phyloP scores from a whole-genome alignment of 1,139 yeast species.

The Yamadazyma sp. region DNA sequence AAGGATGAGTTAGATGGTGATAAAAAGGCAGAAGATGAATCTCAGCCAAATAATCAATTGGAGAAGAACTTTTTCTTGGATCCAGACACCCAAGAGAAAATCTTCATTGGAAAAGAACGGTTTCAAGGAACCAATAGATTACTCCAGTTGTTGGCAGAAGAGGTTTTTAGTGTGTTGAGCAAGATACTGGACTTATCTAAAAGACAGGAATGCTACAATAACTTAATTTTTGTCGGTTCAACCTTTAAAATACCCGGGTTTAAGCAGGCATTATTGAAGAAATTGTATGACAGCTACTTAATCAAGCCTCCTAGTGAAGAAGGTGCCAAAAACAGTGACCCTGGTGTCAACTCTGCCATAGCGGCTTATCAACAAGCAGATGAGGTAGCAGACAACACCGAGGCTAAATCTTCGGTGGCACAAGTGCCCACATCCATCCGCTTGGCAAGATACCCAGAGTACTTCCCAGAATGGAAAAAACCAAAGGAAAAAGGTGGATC shows the following conservation, averaged over 20 bases:
- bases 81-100: constrained; percentile 46
- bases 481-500: constrained; percentile 57
- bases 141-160: constrained; percentile 52
- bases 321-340: constrained; percentile 23
- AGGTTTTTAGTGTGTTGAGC: constrained; percentile 53
- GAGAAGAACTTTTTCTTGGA: constrained; percentile 70
- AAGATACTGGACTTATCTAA: constrained; percentile 65
- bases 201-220: constrained; percentile 86
- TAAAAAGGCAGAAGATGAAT: constrained; percentile 29
- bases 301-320: constrained; percentile 37
- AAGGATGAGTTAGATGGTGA: constrained; percentile 15
- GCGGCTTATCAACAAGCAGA: constrained; percentile 46
- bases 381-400: constrained; percentile 28
- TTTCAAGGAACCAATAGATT: constrained; percentile 73
- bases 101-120: constrained; percentile 80
- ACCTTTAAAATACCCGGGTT: constrained; percentile 77
- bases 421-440: constrained; percentile 81
- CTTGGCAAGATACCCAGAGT: constrained; percentile 76
- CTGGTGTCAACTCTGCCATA: constrained; percentile 41
- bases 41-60: constrained; percentile 52
- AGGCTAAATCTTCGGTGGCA: constrained; percentile 26
- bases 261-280: constrained; percentile 63
- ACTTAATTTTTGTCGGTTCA: constrained; percentile 74
- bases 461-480: constrained; percentile 94
- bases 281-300: constrained; percentile 59